Base-by-base conservation (phyloP, 169 alveolate genomes). In the Eimeria necatrix region DNA sequence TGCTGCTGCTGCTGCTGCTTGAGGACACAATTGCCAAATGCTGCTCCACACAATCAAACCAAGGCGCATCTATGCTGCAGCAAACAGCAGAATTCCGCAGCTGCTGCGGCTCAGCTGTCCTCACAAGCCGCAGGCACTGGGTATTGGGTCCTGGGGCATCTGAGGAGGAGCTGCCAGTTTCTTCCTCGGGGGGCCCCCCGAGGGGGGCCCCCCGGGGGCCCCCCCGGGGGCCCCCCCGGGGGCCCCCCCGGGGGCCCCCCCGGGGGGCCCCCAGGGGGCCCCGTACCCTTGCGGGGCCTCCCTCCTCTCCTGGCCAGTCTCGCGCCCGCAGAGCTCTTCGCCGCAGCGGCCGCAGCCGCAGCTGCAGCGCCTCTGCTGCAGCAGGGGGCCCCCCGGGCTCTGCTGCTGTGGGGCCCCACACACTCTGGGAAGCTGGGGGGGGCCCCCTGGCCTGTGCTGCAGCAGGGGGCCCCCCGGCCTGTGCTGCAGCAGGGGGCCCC, bases 1-100 rank as follows among this genome's bases (percentile, higher is more conserved):
- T 56, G 64, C 49, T 76, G 60, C 49, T 76, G 46, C 16, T 20
- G 10, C 26, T 48, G 0, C 14, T 6, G 0, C 22, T 2, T 6
- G 64, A 60, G 8, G 86, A 41, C 41, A 41, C 4, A 14, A 76
- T 4, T 2, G 86, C 86, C 3, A 76, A 4, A 49, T 76, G 86
- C 86, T 76, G n/a, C 60, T 76, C 86, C 4, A 76, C 48, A 20
- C 86, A 76, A 20, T 76, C 86, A 48, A 3, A 76, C 86, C 86
- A 76, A 3, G 86, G 86, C 41, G 4, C 46, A 49, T 76, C 86
- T 0, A 76, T 18, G 64, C 86, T 48, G 64, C 86, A 76, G 64
- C 86, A 76, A 49, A 76, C 64, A 2, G 32, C 5, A 48, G 86
- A 76, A n/a, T 9, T 18, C 64, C 86, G 26, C 64, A 76, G 61